These are phyloP conservation scores for Panicum miliaceum DNA, from an alignment of 176 grass and related monocot species.

Conservation along the genomic window DNA sequence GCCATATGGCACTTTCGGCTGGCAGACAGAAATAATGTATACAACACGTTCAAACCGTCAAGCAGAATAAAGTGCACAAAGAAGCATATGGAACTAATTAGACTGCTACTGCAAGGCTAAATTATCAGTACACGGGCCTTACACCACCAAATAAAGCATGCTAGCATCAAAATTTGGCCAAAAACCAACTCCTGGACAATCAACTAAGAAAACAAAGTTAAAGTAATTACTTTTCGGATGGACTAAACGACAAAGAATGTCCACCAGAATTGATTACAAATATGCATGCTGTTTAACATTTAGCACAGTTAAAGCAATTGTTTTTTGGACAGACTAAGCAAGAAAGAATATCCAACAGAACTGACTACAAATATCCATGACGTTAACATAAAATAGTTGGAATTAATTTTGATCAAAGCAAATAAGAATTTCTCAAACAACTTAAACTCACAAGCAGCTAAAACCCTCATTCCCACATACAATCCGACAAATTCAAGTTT, in stretches of 20 bases:
- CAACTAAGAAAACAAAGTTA: background rate
- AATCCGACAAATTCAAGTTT: background rate
- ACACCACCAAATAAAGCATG: background rate
- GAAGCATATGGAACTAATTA: background rate
- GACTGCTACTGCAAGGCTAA: background rate
- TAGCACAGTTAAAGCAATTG: no score
- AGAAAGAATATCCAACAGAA: no score
- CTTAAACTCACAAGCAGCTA: background rate
- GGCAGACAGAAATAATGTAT: background rate
- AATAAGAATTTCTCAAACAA: background rate
- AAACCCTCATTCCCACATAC: background rate
- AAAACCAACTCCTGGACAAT: background rate
- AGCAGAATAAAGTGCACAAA: conserved; percentile 18
- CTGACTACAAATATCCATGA: background rate
- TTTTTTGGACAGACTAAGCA: no score
- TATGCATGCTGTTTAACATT: no score
- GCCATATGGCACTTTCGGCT: background rate
- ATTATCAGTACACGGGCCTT: background rate
- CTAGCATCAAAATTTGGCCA: background rate
- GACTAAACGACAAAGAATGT: background rate
- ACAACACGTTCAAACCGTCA: background rate
- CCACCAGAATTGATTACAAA: background rate
- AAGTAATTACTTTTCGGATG: background rate
- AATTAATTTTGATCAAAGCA: no score
- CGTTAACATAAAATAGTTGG: background rate